A percentile compares a stretch with the other conserved stretches of the same genome.
These are phyloP conservation scores for Dalbergia cochinchinensis DNA, from an alignment of 306 rosid genomes.

Conservation along the genomic window DNA sequence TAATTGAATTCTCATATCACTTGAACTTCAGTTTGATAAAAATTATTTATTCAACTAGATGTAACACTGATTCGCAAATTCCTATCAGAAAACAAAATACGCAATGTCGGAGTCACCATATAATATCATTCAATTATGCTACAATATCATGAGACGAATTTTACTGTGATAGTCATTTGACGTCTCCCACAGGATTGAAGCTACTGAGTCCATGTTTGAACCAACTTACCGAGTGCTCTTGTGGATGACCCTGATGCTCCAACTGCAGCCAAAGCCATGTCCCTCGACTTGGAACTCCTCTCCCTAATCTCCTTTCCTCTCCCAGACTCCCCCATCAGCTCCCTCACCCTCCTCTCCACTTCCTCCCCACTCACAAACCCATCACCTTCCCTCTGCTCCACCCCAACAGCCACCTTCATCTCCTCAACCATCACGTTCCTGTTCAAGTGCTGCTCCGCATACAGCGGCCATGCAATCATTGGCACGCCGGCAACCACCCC, in stretches of 20 bases:
- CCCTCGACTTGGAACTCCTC: slow-evolving; percentile 22
- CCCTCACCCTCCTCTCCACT: slow-evolving; percentile 41
- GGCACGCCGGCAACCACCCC: slow-evolving; percentile 54
- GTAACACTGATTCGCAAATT: background rate
- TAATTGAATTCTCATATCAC: background rate
- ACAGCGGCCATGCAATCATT: slow-evolving; percentile 52
- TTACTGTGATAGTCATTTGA: background rate
- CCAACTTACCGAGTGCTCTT: slow-evolving; percentile 40
- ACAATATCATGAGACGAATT: background rate
- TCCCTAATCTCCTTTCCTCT: slow-evolving; percentile 36
- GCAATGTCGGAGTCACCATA: background rate
- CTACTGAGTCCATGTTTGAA: slow-evolving; percentile 38
- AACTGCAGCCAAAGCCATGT: slow-evolving; percentile 41
- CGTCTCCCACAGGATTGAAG: too few species aligned
- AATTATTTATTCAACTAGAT: too few species aligned
- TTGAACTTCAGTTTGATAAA: background rate
- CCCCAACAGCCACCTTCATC: slow-evolving; percentile 47
- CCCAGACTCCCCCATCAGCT: slow-evolving; percentile 34
- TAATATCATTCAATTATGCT: background rate
- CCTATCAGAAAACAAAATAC: background rate
- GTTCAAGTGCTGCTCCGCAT: slow-evolving; percentile 54
- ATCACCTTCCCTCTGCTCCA: slow-evolving; percentile 43
- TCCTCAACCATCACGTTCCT: slow-evolving; percentile 47
- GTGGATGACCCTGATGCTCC: slow-evolving; percentile 43
- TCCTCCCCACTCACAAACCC: slow-evolving; percentile 44